Evolutionary conservation across 176 grass and related monocot species (phyloP).

Genomic region (Aechmea fasciata): DNA sequence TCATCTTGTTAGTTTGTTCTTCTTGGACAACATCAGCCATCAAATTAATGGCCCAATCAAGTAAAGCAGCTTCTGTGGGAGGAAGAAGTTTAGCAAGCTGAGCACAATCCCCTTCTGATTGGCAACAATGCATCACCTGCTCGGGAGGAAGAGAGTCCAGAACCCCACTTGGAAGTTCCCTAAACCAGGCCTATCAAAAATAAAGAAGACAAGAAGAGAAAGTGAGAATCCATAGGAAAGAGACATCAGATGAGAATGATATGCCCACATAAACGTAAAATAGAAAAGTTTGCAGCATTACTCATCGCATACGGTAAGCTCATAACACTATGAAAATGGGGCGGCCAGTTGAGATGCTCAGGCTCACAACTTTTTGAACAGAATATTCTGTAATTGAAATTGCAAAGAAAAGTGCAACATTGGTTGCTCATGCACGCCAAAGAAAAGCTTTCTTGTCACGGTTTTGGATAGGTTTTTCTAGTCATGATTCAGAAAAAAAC

Average conservation of each 20-base stretch:
- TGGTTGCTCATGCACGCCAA: neutral
- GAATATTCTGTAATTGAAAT: neutral
- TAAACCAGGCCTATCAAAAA: constrained; percentile 68
- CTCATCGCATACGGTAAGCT: neutral
- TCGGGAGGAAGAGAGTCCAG: constrained; percentile 57
- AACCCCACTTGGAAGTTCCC: constrained; percentile 64
- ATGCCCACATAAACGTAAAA: neutral
- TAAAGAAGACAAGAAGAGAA: neutral
- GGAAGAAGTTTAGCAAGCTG: constrained; percentile 29
- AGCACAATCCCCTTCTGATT: constrained; percentile 41
- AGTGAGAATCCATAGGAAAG: neutral
- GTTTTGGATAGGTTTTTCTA: neutral
- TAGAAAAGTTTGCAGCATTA: neutral
- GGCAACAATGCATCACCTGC: constrained; percentile 64
- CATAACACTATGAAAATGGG: too few relatives aligned
- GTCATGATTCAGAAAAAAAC: neutral
- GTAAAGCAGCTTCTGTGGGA: constrained; percentile 44
- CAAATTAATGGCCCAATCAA: constrained; percentile 80
- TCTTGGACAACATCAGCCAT: constrained; percentile 80
- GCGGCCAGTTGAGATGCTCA: neutral
- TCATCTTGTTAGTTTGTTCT: constrained; percentile 70
- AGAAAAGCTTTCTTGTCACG: neutral
- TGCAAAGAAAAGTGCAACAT: neutral
- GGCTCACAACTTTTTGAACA: neutral
- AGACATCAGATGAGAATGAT: too few relatives aligned